A percentile compares a stretch with the other conserved stretches of the same genome.
phyloP scores from a whole-genome alignment of 345 rosid species.

The Ceriops decandra region DNA sequence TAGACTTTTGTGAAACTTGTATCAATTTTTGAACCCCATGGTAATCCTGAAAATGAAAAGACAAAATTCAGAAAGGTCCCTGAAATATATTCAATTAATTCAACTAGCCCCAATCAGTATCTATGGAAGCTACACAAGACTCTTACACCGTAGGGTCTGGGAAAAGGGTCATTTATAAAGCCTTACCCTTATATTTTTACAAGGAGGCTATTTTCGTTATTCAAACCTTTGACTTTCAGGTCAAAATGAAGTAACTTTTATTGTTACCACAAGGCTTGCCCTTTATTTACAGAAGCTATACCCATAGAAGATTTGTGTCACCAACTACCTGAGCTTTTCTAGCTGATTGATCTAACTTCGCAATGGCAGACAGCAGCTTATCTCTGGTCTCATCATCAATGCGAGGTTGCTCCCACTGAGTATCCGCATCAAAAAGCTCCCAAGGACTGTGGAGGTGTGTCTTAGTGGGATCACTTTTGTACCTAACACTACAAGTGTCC shows the following conservation, averaged over 20 bases:
- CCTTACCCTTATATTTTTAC: too few species aligned
- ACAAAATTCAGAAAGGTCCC: neutral
- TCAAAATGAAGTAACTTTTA: too few species aligned
- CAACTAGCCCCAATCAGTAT: neutral
- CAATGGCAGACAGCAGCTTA: constrained; percentile 52
- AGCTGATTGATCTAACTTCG: constrained; percentile 59
- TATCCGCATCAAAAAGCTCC: constrained; percentile 87
- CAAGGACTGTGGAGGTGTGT: constrained; percentile 91
- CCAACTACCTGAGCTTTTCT: constrained; percentile 50
- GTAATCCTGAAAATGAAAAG: constrained; percentile 59
- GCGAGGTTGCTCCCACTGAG: constrained; percentile 66
- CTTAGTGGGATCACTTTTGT: constrained; percentile 73
- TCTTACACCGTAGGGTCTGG: too few species aligned
- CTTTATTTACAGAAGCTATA: too few species aligned
- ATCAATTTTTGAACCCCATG: constrained; percentile 71
- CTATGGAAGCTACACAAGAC: too few species aligned
- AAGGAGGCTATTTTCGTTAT: too few species aligned
- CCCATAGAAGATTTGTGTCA: too few species aligned
- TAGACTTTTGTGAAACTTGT: constrained; percentile 64
- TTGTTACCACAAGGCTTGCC: too few species aligned
- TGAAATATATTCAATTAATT: neutral
- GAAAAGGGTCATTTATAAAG: too few species aligned
- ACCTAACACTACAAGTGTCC: constrained; percentile 81
- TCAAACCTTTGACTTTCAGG: too few species aligned
- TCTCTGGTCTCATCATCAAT: constrained; percentile 53